Percentiles rank a stretch among this genome's conserved stretches.
Conservation (phyloP, 1,284 basidiomycete species). For the Cryptococcus sp. region DNA sequence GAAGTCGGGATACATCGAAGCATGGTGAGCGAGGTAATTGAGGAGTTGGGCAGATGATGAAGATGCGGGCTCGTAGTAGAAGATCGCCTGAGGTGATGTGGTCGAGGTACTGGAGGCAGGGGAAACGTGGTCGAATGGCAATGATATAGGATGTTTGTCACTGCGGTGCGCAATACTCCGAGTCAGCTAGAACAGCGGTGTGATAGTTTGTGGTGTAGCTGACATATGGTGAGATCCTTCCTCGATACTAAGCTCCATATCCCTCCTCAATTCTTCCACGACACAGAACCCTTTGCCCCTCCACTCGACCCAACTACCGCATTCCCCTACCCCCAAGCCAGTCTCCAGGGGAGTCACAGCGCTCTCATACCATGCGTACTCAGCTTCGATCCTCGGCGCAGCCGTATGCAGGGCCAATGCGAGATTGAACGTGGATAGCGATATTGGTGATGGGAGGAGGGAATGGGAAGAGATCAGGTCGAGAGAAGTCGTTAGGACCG, state of each 20-base stretch:
- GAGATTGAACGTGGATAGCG: constrained; percentile 55
- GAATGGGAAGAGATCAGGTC: constrained; percentile 31
- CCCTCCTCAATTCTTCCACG: constrained; percentile 62
- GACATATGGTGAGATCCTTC: constrained; percentile 35
- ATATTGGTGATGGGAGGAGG: constrained; percentile 35
- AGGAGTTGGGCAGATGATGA: constrained; percentile 70
- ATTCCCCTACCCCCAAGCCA: constrained; percentile 59
- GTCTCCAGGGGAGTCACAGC: constrained; percentile 58
- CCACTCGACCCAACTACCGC: constrained; percentile 87
- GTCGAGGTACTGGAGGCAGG: constrained; percentile 57
- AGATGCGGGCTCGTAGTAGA: constrained; percentile 65
- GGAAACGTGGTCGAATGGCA: constrained; percentile 34
- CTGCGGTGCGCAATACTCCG: background rate
- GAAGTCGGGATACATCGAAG: constrained; percentile 57
- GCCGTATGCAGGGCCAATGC: constrained; percentile 46
- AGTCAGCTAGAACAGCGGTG: background rate
- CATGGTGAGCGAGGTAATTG: constrained; percentile 61
- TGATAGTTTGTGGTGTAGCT: no score
- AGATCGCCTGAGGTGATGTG: constrained; percentile 61
- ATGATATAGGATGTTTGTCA: constrained; percentile 3
- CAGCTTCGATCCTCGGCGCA: constrained; percentile 46
- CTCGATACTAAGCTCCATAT: constrained; percentile 61
- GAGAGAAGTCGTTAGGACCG: constrained; percentile 29
- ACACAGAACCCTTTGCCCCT: constrained; percentile 75
- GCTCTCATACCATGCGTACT: constrained; percentile 41